Evolutionary conservation across 2,329 filamentous ascomycete species (phyloP).

Genomic region (Didymellaceae sp.): DNA sequence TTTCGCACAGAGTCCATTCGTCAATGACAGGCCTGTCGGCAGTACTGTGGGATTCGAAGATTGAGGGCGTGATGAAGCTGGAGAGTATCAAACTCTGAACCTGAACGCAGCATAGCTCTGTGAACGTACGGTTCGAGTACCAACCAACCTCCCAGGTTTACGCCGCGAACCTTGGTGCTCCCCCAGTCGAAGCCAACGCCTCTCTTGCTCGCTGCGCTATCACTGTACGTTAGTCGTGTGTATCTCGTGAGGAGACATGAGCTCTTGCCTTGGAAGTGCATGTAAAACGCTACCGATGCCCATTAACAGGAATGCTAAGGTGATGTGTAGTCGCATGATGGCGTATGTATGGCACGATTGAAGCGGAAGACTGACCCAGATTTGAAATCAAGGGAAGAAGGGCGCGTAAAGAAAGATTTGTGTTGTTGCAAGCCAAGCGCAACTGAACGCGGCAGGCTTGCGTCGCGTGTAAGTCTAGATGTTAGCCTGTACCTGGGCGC

Average conservation of each 20-base stretch:
- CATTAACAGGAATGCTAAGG: conserved; percentile 21
- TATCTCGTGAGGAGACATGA: no score
- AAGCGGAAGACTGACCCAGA: background rate
- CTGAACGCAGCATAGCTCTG: background rate
- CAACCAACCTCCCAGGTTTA: conserved; percentile 47
- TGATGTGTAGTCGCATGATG: conserved; percentile 18
- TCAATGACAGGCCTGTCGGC: conserved; percentile 50
- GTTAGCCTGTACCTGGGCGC: background rate
- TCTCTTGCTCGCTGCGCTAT: conserved; percentile 15
- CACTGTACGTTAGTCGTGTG: conserved; percentile 5
- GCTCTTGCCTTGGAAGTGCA: conserved; percentile 27
- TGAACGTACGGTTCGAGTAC: conserved; percentile 39
- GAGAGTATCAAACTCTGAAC: background rate
- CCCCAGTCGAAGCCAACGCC: conserved; percentile 51
- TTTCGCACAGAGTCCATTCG: conserved; percentile 58
- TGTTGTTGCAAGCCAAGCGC: background rate
- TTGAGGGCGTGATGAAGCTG: conserved; percentile 63
- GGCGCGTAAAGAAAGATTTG: background rate
- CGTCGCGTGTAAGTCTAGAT: background rate
- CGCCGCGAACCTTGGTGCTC: conserved; percentile 48
- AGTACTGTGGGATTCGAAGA: conserved; percentile 53
- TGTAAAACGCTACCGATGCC: conserved; percentile 14
- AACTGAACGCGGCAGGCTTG: background rate
- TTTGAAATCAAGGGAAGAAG: no score
- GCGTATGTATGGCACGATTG: background rate